phyloP scores from a whole-genome alignment of 2,329 filamentous ascomycete species.

The Arthrinium puccinioides region DNA sequence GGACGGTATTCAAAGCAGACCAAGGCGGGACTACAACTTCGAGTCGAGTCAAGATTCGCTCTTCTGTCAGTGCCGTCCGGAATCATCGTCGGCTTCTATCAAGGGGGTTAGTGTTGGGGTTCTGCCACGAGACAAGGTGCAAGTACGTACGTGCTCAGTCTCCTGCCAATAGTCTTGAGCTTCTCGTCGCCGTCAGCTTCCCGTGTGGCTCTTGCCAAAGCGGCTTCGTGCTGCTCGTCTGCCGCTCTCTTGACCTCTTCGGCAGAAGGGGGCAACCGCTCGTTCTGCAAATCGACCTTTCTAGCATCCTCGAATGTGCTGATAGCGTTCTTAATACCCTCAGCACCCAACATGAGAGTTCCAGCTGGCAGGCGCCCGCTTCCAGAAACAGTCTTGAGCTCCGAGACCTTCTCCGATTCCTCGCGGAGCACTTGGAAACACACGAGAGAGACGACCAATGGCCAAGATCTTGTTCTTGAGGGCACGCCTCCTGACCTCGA shows the following conservation, averaged over 20 bases:
- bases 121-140: no score
- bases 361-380: constrained; percentile 79
- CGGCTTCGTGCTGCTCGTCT: constrained; percentile 51
- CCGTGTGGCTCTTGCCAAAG: constrained; percentile 75
- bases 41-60: no score
- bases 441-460: constrained; percentile 90
- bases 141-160: constrained; percentile 70
- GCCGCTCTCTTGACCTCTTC: constrained; percentile 89
- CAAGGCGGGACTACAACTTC: no score
- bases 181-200: constrained; percentile 91
- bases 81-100: no score
- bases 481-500: constrained; percentile 87
- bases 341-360: constrained; percentile 94
- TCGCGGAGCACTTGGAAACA: constrained; percentile 98
- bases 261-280: constrained; percentile 82
- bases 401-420: constrained; percentile 92
- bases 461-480: constrained; percentile 99
- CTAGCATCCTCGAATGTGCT: constrained; percentile 93
- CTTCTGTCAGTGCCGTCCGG: no score
- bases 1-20: no score
- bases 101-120: no score
- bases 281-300: constrained; percentile 96
- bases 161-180: constrained; percentile 76
- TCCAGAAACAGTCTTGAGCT: constrained; percentile 93
- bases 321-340: constrained; percentile 98